Base-by-base conservation (phyloP, 495 filamentous ascomycete genomes). In the Penicillium mononematosum region DNA sequence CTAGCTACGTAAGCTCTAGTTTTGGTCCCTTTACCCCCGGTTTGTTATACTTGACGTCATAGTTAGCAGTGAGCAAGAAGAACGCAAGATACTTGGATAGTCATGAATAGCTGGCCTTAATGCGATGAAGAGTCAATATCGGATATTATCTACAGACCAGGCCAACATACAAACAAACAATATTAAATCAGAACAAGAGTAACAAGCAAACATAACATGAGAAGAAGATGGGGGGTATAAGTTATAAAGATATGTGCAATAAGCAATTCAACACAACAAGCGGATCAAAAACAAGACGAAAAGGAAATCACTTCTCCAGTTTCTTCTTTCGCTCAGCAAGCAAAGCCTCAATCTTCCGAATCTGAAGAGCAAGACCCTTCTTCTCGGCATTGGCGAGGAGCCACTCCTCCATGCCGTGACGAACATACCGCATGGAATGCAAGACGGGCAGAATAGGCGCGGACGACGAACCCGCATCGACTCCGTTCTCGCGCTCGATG, bases 351-450 rank as follows among this genome's bases (percentile, higher is more conserved):
- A 96, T 75, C 65, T 80, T 74, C n/a, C 81, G 69, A 54, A 88
- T 74, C 61, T 81, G 75, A 24, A 74, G 64, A 56, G 81, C 80
- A 58, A 88, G 72, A 4, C 75, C 74, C 41, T 91, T 92, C 75
- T 86, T 90, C 77, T 96, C 92, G 31, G 85, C 87, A 69, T 96
- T 89, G 12, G 55, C 79, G 72, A 89, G 83, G 53, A 98, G 76
- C 88, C 89, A 96, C 17, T 48, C 62, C 77, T 98, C 93, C 94
- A 98, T 96, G 60, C 69, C 74, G 69, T 87, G 85, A 51, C 93
- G 79, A 2, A 88, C 75, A 19, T 64, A 69, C 58, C 78, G 78
- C 83, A 96, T 79, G 2, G 85, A 81, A 63, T 78, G 81, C 50
- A 87, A 60, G 2, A 89, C 82, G 0, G 91, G 92, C 72, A 95